Percentiles rank a stretch among this genome's conserved stretches.
phyloP scores from a whole-genome alignment of 768 basidiomycete genomes.

The Rubroboletus satanas region DNA sequence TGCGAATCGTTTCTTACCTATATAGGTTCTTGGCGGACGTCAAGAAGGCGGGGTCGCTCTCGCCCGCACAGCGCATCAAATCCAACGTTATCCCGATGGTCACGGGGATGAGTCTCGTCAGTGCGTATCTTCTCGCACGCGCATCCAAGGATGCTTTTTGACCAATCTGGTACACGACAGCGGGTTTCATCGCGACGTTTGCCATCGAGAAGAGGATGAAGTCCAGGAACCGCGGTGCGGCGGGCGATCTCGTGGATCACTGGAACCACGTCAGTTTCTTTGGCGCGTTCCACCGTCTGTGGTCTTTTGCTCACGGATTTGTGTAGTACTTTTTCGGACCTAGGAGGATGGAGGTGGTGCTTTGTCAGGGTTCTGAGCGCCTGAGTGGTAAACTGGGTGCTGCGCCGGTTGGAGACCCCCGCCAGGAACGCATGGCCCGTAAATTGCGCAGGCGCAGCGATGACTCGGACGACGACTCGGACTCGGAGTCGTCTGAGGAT shows the following conservation, averaged over 20 bases:
- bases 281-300: neutral
- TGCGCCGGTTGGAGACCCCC: slow-evolving; percentile 20
- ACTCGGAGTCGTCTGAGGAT: neutral
- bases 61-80: slow-evolving; percentile 32
- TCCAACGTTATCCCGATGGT: slow-evolving; percentile 31
- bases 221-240: slow-evolving; percentile 37
- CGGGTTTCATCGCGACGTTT: slow-evolving; percentile 14
- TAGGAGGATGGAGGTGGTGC: slow-evolving; percentile 40
- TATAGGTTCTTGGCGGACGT: slow-evolving; percentile 37
- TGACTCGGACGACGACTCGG: neutral
- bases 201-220: slow-evolving; percentile 26
- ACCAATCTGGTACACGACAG: slow-evolving; percentile 5
- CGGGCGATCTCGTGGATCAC: slow-evolving; percentile 40
- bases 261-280: slow-evolving; percentile 47
- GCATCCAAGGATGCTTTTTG: neutral
- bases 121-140: slow-evolving; percentile 6
- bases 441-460: slow-evolving; percentile 11
- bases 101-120: slow-evolving; percentile 27
- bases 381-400: slow-evolving; percentile 24
- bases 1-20: neutral
- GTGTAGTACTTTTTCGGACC: slow-evolving; percentile 47
- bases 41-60: slow-evolving; percentile 32
- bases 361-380: slow-evolving; percentile 32
- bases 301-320: neutral
- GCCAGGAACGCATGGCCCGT: slow-evolving; percentile 18